Percentiles rank a stretch among this genome's conserved stretches.
Evolutionary conservation across 2,329 filamentous ascomycete genomes (phyloP).

Genomic region (Triangularia verruculosa): DNA sequence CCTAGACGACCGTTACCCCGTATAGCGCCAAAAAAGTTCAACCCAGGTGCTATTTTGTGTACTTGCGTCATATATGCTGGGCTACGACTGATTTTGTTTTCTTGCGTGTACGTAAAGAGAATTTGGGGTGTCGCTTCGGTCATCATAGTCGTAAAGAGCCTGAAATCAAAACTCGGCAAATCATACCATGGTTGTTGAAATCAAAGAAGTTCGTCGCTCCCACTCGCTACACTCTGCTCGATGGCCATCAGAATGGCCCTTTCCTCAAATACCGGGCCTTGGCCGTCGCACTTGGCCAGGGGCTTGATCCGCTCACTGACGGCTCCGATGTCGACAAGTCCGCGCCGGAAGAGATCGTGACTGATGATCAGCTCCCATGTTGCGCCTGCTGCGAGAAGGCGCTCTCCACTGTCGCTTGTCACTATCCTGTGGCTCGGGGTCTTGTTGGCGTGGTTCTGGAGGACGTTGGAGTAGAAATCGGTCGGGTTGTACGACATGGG

Average conservation of each 20-base stretch:
- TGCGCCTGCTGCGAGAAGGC: conserved; percentile 69
- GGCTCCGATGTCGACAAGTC: conserved; percentile 75
- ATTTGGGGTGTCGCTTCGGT: not conserved
- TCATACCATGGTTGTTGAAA: not conserved
- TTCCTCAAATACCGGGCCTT: conserved; percentile 85
- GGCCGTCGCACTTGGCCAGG: conserved; percentile 76
- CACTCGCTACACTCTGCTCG: conserved; percentile 70
- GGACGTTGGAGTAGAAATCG: conserved; percentile 65
- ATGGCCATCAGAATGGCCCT: conserved; percentile 70
- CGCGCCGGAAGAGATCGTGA: conserved; percentile 72
- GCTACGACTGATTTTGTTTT: not conserved
- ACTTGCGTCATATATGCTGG: not conserved
- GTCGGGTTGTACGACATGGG: conserved; percentile 70
- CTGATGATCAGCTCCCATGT: conserved; percentile 88
- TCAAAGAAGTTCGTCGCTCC: conserved; percentile 69
- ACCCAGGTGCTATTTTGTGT: not conserved
- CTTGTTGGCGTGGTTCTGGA: conserved; percentile 61
- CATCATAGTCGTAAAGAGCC: not conserved
- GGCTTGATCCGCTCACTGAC: conserved; percentile 77
- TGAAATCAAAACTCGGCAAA: not conserved
- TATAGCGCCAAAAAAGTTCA: not conserved
- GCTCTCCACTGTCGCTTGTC: conserved; percentile 62
- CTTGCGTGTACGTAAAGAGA: not conserved
- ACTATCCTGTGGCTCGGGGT: conserved; percentile 66
- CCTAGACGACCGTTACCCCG: not conserved